Evolutionary conservation across 192 early-diverging fungal genomes (phyloP), one percentile per base, ranked within the genome.

Genomic region (Entomortierella lignicola): DNA sequence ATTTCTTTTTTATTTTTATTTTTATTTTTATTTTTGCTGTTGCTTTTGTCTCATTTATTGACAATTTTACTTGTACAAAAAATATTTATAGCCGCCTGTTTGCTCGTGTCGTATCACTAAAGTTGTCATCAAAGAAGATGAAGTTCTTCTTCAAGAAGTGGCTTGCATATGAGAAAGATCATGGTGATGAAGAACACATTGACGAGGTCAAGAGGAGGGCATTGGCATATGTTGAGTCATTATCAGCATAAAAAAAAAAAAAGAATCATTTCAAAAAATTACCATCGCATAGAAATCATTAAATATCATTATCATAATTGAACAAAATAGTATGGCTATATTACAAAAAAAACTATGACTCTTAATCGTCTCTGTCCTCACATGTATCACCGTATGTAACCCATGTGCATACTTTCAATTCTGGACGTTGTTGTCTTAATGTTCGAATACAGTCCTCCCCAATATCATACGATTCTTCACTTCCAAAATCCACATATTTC

Each of bases 81-180:
- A n/a, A n/a, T n/a, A n/a, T n/a, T n/a, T 59, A 17, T 77, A 87
- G 86, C 43, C 84, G 90, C 0, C 75, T 99, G 65, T 99, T 99
- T 88, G 92, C 95, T 77, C 92, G 96, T 29, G 90, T 94, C 26
- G 92, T 94, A n/a, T 85, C 86, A 12, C 84, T 97, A 85, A 97
- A 96, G 80, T 86, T 93, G 69, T 97, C 97, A 25, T 93, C 95
- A 27, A 98, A 97, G 88, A 96, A 98, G 89, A 97, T 98, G 95
- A 99, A 98, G 83, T 99, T 96, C 86, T 91, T 99, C 72, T 99
- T 99, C 85, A 99, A 98, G 85, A 95, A 96, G 84, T 99, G 94
- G 89, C 88, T 99, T 55, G 90, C 91, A 25, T 99, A 94, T 81
- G 98, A 99, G 75, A 97, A 97, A 87, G 87, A 88, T 32, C 83